These are phyloP conservation scores for Cercospora sp. DNA, from an alignment of 2,329 filamentous ascomycete species.

Conservation along the genomic window DNA sequence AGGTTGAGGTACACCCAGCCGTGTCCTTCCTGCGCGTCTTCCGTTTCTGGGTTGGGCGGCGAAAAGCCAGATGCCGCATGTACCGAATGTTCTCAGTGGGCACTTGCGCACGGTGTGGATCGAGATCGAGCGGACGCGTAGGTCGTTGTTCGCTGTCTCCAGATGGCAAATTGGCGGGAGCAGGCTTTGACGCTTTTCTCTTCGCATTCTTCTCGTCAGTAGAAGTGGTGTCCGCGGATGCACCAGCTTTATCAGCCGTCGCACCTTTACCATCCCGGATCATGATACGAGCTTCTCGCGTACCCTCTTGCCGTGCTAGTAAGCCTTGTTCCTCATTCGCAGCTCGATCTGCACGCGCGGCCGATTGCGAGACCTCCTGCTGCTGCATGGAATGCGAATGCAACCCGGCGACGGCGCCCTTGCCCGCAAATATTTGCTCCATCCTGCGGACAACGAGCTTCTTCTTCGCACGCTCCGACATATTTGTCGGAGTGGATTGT, in stretches of 20 bases:
- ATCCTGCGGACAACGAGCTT: slow-evolving; percentile 73
- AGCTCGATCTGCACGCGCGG: slow-evolving; percentile 49
- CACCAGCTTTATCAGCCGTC: slow-evolving; percentile 10
- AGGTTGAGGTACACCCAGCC: slow-evolving; percentile 84
- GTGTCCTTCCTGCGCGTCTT: slow-evolving; percentile 63
- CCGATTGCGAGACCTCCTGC: slow-evolving; percentile 59
- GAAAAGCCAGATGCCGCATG: slow-evolving; percentile 70
- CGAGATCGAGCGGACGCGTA: slow-evolving; percentile 73
- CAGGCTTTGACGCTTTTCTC: slow-evolving; percentile 1
- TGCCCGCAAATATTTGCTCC: slow-evolving; percentile 81
- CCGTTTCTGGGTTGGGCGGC: slow-evolving; percentile 56
- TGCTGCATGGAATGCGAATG: slow-evolving; percentile 57
- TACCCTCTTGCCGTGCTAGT: slow-evolving; percentile 42
- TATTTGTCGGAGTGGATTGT: slow-evolving; percentile 50
- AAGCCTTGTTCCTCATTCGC: slow-evolving; percentile 46
- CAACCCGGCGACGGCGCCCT: slow-evolving; percentile 48
- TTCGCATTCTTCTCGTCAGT: neutral
- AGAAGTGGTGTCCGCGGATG: slow-evolving; percentile 13
- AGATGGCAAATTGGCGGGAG: neutral
- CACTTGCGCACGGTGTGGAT: slow-evolving; percentile 73
- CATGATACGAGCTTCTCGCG: slow-evolving; percentile 52
- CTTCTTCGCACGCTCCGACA: slow-evolving; percentile 75
- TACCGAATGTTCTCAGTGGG: slow-evolving; percentile 78
- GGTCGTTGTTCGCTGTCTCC: slow-evolving; percentile 64
- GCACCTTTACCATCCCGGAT: slow-evolving; percentile 24